Base-by-base conservation (phyloP, 225 moss, liverwort and hornwort species). In the Marchantia paleacea region DNA sequence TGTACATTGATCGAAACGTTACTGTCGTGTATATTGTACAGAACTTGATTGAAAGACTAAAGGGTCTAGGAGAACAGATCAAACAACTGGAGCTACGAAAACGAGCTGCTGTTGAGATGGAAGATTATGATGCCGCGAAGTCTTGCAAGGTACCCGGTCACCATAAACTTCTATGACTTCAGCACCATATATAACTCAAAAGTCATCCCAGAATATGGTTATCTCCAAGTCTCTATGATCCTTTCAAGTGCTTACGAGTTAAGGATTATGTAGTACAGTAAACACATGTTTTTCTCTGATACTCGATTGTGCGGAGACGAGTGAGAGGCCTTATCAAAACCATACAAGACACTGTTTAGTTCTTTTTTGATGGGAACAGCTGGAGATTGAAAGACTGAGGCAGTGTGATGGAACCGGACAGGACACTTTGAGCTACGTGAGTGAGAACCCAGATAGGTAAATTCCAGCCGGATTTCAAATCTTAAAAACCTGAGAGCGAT, bases 101-200 rank as follows among this genome's bases (percentile, higher is more conserved):
- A 47, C 84, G 91, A 80, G 49, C 86, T 49, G 94, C 94, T 83
- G 78, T 97, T 70, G 89, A 93, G 7, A 87, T 81, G 49, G 97
- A 97, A 57, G 97, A 97, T 73, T 97, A 94, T 77, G 97, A 97
- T 78, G 79, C 53, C 78, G 94, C 97, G 31, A 97, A 97, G 87
- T 82, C 86, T 0, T 94, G 90, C 84, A 97, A 97, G 91, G 97
- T 91, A 58, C 52, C 30, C 12, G 2, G 67, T 28, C 66, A 7
- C 26, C 9, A n/a, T 24, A 30, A 31, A 7, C 47, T 49, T 48
- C 69, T 18, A 1, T 16, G 15, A 61, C 29, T 5, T 39, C 39
- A 39, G 5, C 5, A 2, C 39, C 39, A 39, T 39, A 39, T 5
- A 39, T 39, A 39, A 39, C 39, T 39, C 2, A 39, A 39, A 39